phyloP scores from a whole-genome alignment of 2,329 filamentous ascomycete genomes.

The Fusarium continuum region DNA sequence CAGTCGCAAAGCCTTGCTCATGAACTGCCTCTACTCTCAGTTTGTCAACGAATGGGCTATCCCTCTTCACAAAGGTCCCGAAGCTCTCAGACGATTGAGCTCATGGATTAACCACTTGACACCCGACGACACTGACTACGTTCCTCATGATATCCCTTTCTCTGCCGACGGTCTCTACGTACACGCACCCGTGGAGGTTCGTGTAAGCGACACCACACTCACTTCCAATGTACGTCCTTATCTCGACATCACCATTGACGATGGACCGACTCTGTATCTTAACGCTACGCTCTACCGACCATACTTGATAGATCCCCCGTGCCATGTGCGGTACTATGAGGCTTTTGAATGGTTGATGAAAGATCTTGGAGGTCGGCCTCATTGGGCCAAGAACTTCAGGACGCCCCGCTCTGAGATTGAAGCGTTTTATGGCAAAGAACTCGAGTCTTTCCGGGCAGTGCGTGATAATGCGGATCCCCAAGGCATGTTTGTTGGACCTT shows the following conservation, averaged over 20 bases:
- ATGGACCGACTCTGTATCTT: constrained; percentile 83
- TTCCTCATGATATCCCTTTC: constrained; percentile 78
- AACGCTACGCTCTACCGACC: constrained; percentile 91
- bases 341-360: constrained; percentile 93
- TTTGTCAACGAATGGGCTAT: constrained; percentile 99
- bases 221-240: constrained; percentile 52
- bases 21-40: constrained; percentile 99
- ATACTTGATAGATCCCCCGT: constrained; percentile 80
- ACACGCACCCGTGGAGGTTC: constrained; percentile 92
- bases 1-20: constrained; percentile 81
- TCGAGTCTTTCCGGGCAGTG: constrained; percentile 73
- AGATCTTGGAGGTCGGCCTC: constrained; percentile 81
- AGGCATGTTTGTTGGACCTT: constrained; percentile 89
- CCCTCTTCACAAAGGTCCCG: constrained; percentile 84
- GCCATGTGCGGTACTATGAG: constrained; percentile 80
- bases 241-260: constrained; percentile 74
- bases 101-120: constrained; percentile 79
- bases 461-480: constrained; percentile 78
- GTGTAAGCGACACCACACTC: constrained; percentile 75
- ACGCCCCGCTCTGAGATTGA: constrained; percentile 69
- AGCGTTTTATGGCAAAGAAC: constrained; percentile 72
- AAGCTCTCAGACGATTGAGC: constrained; percentile 82
- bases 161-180: constrained; percentile 82
- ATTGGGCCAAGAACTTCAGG: constrained; percentile 94
- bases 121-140: constrained; percentile 71